These are phyloP conservation scores for Cladophialophora carrionii DNA, from an alignment of 2,329 filamentous ascomycete species.

Conservation along the genomic window DNA sequence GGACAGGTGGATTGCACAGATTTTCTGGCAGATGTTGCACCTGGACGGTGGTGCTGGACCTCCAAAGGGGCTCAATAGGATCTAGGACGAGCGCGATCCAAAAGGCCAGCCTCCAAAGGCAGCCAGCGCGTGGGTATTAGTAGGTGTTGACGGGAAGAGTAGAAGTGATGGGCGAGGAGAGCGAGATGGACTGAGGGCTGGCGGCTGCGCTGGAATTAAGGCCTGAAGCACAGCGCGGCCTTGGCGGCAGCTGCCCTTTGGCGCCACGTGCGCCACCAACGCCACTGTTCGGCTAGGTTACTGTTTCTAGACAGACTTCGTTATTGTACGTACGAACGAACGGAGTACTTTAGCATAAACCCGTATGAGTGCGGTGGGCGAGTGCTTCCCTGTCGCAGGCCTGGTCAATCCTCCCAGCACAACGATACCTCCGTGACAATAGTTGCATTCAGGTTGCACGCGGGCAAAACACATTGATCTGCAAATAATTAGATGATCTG, in stretches of 20 bases:
- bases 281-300: neutral
- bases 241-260: neutral
- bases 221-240: neutral
- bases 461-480: too few relatives aligned
- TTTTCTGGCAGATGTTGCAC: neutral
- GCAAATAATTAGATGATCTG: too few relatives aligned
- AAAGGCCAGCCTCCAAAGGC: neutral
- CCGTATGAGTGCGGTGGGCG: too few relatives aligned
- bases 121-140: neutral
- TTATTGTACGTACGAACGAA: too few relatives aligned
- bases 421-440: too few relatives aligned
- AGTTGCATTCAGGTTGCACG: too few relatives aligned
- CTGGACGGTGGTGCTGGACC: neutral
- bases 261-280: neutral
- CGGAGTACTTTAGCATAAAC: too few relatives aligned
- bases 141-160: neutral
- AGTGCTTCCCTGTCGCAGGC: too few relatives aligned
- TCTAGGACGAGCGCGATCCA: neutral
- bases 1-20: conserved; percentile 5
- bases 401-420: too few relatives aligned
- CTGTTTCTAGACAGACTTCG: too few relatives aligned
- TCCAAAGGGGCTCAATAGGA: neutral
- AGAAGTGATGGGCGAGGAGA: conserved; percentile 1
- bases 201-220: conserved; percentile 6
- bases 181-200: neutral